phyloP scores from a whole-genome alignment of 805 yeast species.

The Hanseniaspora occidentalis region DNA sequence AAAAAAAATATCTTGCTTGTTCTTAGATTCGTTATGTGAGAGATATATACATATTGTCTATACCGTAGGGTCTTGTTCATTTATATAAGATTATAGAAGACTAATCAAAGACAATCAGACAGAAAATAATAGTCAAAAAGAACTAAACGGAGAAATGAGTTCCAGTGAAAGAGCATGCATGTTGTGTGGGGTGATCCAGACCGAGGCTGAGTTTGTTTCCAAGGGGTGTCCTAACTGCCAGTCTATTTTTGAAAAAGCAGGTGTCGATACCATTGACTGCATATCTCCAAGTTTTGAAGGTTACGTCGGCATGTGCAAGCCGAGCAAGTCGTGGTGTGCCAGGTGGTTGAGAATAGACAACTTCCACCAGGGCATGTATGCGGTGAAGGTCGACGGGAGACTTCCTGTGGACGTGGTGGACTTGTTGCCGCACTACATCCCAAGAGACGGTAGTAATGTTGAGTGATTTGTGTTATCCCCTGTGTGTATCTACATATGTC shows the following conservation, averaged over 20 bases:
- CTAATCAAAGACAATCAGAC: background rate
- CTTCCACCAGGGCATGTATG: slow-evolving; percentile 81
- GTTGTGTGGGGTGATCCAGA: slow-evolving; percentile 89
- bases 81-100: background rate
- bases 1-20: no score
- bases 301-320: slow-evolving; percentile 77
- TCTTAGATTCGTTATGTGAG: no score
- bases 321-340: slow-evolving; percentile 87
- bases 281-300: slow-evolving; percentile 97
- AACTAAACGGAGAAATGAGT: slow-evolving; percentile 2
- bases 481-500: background rate
- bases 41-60: no score
- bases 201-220: slow-evolving; percentile 63
- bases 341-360: slow-evolving; percentile 88
- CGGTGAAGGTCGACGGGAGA: slow-evolving; percentile 85
- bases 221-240: slow-evolving; percentile 97
- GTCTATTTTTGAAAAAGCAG: slow-evolving; percentile 69
- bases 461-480: slow-evolving; percentile 28
- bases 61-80: no score
- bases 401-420: slow-evolving; percentile 76
- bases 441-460: slow-evolving; percentile 83
- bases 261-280: slow-evolving; percentile 78
- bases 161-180: slow-evolving; percentile 80
- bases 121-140: background rate
- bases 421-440: slow-evolving; percentile 71